Base-by-base conservation (phyloP, 140 eudicot species). In the Erigeron philadelphicus region DNA sequence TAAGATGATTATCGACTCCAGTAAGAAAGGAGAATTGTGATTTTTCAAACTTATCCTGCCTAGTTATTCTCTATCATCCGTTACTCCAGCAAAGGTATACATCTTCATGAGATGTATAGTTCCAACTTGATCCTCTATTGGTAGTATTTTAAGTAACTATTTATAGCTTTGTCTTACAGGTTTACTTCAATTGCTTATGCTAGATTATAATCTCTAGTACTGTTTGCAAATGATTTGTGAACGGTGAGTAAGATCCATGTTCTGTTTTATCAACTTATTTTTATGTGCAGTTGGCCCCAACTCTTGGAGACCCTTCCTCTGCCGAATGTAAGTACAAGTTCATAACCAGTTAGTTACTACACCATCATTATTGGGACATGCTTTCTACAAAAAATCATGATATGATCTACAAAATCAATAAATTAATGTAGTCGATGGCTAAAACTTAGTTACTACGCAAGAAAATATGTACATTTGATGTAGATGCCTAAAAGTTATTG, bases 221-320 rank as follows among this genome's bases (percentile, higher is more conserved):
- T 8, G n/a, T 52, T 11, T 54, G 65, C 8, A 8, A 64, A 73
- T 31, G 23, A 38, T 41, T 77, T 23, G 21, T 54, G 21, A 70
- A 41, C 13, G 16, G 13, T 64, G 35, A 58, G 62, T 43, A 11
- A 61, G 25, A 41, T 48, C 62, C 70, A 19, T 59, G 54, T 46
- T 46, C 55, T 61, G 18, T 53, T 41, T 40, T 45, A 70, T 63
- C 45, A 66, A 57, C 68, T 45, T 16, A 68, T 52, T 13, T 70
- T 67, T 64, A 16, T 68, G 9, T 72, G 85, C 92, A 88, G 96
- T 87, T 88, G 96, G 96, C 77, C 89, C 68, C 86, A 76, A 66
- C 80, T 83, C 49, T 80, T 89, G 82, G 95, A 89, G 86, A 82
- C 84, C 65, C 90, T 89, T 76, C 85, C 95, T 52, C 95, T 89